A percentile compares a stretch with the other conserved stretches of the same genome.
Evolutionary conservation across 177 flowering plant genomes (phyloP).

Genomic region (Telopea speciosissima): DNA sequence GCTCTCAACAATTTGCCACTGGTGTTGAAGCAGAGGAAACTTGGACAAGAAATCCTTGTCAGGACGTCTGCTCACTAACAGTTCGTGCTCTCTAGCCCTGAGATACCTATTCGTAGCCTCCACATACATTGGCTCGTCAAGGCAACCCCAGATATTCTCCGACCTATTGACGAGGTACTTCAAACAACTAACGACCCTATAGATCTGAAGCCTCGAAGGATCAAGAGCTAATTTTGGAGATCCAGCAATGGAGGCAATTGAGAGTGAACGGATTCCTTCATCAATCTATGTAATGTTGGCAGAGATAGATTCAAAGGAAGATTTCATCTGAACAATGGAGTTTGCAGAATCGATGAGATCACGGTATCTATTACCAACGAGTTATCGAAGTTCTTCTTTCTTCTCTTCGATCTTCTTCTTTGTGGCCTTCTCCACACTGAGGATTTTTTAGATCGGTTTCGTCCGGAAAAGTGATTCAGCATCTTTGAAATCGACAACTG

Average conservation of each 20-base stretch:
- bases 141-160: constrained; percentile 75
- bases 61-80: constrained; percentile 6
- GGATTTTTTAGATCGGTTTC: constrained; percentile 79
- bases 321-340: constrained; percentile 78
- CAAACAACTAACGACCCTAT: background rate
- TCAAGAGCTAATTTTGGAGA: background rate
- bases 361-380: constrained; percentile 83
- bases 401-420: constrained; percentile 64
- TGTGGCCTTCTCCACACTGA: constrained; percentile 56
- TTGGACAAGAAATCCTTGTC: constrained; percentile 26
- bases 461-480: constrained; percentile 81
- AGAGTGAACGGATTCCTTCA: constrained; percentile 43
- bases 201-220: background rate
- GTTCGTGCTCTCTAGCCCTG: constrained; percentile 44
- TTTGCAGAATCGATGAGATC: constrained; percentile 95
- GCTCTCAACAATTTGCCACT: constrained; percentile 71
- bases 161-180: constrained; percentile 27
- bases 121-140: constrained; percentile 64
- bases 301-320: constrained; percentile 56
- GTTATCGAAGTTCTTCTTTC: constrained; percentile 85
- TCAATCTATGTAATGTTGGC: constrained; percentile 52
- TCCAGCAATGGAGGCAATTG: constrained; percentile 19
- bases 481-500: too few species aligned
- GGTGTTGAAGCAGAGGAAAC: constrained; percentile 61
- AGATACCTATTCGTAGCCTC: constrained; percentile 48